Percentiles rank a stretch among this genome's conserved stretches.
phyloP scores from a whole-genome alignment of 345 rosid genomes.

The Microthlaspi erraticum region DNA sequence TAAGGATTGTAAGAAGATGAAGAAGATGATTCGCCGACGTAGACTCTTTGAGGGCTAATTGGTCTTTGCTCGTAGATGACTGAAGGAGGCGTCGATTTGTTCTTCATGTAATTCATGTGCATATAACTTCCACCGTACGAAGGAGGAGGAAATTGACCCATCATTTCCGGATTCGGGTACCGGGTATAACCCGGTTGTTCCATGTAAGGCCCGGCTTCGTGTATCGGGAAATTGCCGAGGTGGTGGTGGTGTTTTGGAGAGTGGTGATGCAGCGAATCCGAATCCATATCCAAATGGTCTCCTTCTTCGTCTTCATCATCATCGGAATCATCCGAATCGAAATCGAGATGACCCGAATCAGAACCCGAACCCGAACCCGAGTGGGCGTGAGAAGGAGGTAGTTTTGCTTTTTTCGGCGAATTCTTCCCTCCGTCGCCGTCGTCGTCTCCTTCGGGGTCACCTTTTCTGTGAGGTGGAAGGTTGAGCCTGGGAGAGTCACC shows the following conservation, averaged over 20 bases:
- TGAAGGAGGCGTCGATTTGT: conserved; percentile 61
- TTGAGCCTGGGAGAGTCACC: conserved; percentile 51
- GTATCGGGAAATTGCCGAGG: conserved; percentile 28
- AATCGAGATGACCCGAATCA: conserved; percentile 67
- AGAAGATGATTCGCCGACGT: conserved; percentile 68
- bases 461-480: conserved; percentile 60
- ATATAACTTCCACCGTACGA: conserved; percentile 53
- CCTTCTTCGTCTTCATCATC: conserved; percentile 58
- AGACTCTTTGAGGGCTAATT: conserved; percentile 53
- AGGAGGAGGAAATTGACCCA: conserved; percentile 30
- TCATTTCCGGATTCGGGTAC: conserved; percentile 44
- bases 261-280: conserved; percentile 48
- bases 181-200: conserved; percentile 42
- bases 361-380: conserved; percentile 72
- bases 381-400: conserved; percentile 46
- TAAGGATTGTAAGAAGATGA: conserved; percentile 47
- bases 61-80: conserved; percentile 76
- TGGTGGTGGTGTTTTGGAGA: conserved; percentile 60
- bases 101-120: conserved; percentile 86
- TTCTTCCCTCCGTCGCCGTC: not conserved
- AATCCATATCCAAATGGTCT: conserved; percentile 43
- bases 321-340: conserved; percentile 61
- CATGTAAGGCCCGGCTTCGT: conserved; percentile 33
- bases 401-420: conserved; percentile 42
- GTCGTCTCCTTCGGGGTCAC: conserved; percentile 34